phyloP scores from a whole-genome alignment of 139 green algal species.

The Chlamydomonas urium region DNA sequence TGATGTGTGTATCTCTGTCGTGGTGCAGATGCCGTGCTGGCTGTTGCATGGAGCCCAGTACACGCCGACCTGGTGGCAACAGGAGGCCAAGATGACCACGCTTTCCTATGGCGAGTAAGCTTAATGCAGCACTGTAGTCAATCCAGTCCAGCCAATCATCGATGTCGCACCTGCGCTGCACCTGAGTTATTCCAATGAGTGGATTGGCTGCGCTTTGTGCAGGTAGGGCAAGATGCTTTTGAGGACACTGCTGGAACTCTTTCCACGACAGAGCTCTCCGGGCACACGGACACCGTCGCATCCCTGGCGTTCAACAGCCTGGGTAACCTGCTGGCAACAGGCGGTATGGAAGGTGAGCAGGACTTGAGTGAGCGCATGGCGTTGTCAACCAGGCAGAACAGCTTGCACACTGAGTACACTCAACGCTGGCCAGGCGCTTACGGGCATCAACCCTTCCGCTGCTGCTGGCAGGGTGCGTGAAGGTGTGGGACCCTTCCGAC shows the following conservation, averaged over 20 bases:
- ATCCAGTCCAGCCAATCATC: neutral
- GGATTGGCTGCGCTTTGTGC: neutral
- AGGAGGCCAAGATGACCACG: slow-evolving; percentile 73
- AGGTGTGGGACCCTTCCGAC: slow-evolving; percentile 61
- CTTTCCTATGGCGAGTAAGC: slow-evolving; percentile 67
- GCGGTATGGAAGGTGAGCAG: slow-evolving; percentile 75
- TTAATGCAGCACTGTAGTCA: neutral
- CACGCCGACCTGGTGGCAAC: slow-evolving; percentile 65
- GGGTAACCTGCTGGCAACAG: slow-evolving; percentile 75
- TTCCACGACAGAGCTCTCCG: slow-evolving; percentile 56
- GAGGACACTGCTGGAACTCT: slow-evolving; percentile 49
- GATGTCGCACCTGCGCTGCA: neutral
- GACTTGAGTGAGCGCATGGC: neutral
- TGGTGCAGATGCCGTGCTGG: slow-evolving; percentile 59
- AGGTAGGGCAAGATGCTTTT: slow-evolving; percentile 63
- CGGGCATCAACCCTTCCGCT: neutral
- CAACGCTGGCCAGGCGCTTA: neutral
- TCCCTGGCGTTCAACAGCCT: slow-evolving; percentile 69
- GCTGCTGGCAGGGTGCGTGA: slow-evolving; percentile 51
- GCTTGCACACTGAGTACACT: neutral
- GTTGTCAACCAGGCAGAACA: neutral
- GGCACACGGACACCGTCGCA: slow-evolving; percentile 84
- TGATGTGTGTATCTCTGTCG: neutral
- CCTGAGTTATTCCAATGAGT: neutral
- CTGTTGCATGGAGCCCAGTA: slow-evolving; percentile 67